Percentiles rank a stretch among this genome's conserved stretches.
Evolutionary conservation across 345 rosid genomes (phyloP).

Genomic region (Acer negundo): DNA sequence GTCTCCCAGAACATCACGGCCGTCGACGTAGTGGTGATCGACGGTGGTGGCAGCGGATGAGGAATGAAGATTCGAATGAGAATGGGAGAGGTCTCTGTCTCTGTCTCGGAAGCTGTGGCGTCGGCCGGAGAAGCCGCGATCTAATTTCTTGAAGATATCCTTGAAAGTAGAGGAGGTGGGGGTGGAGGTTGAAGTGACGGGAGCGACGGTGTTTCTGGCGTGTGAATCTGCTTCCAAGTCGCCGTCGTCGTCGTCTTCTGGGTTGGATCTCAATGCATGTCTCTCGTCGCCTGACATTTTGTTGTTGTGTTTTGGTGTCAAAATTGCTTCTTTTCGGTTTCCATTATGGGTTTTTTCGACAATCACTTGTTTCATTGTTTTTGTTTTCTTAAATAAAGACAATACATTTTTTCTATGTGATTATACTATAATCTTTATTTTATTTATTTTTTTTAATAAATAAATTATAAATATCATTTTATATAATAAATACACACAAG

Average conservation of each 20-base stretch:
- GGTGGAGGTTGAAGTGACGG: background rate
- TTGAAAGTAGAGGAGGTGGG: constrained; percentile 35
- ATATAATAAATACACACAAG: too few relatives aligned
- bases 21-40: constrained; percentile 29
- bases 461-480: too few relatives aligned
- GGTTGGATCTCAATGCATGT: constrained; percentile 10
- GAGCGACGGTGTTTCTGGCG: background rate
- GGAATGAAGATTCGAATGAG: constrained; percentile 16
- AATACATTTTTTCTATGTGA: too few relatives aligned
- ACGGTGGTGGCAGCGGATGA: constrained; percentile 24
- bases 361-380: too few relatives aligned
- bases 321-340: background rate
- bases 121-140: constrained; percentile 64
- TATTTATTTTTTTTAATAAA: too few relatives aligned
- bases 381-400: too few relatives aligned
- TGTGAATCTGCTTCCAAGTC: constrained; percentile 13
- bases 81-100: constrained; percentile 36
- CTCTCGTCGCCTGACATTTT: constrained; percentile 14
- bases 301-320: background rate
- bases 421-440: too few relatives aligned
- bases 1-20: constrained; percentile 58
- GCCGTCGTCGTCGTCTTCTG: background rate
- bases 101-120: constrained; percentile 41
- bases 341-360: too few relatives aligned
- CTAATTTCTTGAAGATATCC: constrained; percentile 64